Evolutionary conservation across 2,329 filamentous ascomycete species (phyloP), one percentile per base, ranked within the genome.

Genomic region (Stenocarpella maydis): DNA sequence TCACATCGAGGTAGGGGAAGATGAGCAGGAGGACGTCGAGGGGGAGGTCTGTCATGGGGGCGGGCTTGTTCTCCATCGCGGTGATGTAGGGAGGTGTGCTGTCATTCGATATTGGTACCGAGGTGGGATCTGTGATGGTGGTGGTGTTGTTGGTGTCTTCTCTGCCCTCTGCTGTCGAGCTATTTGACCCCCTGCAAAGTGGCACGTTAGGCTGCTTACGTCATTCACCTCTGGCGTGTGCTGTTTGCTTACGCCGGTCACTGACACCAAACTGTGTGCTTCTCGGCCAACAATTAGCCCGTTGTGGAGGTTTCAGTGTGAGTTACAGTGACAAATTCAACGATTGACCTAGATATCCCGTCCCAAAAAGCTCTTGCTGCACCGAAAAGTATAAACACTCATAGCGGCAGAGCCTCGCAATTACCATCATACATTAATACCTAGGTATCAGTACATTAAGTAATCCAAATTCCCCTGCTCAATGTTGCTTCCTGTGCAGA

Each of bases 21-120:
- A 61, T 61, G 41, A 61, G 58, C 17, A 61, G 41, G 58, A 61
- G 58, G 26, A 61, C 15, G 26, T 61, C 58, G 58, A 61, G 41
- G 1, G 58, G 58, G 19, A 61, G 58, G 41, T 61, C 19, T 2
- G 39, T 61, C 24, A 61, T 45, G 41, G 41, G 28, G 24, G 26
- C 21, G 41, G 10, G 19, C 14, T 34, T 24, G 41, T 61, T 28
- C 3, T 61, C 58, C 58, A 61, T 61, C 31, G 41, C 17, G 58
- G 19, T 47, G 19, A 0, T 34, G 39, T 34, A 12, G 9, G 12
- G 55, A 24, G 7, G 28, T 26, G 12, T 19, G 1, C 8, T 43
- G 10, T 21, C 0, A 39, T 43, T 41, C 3, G 39, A 4, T 28
- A 8, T 15, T n/a, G 2, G 17, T 34, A 28, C 5, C 12, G 6